Percentiles rank a stretch among this genome's conserved stretches.
Evolutionary conservation across 2,329 filamentous ascomycete genomes (phyloP).

Genomic region (Cladophialophora psammophila): DNA sequence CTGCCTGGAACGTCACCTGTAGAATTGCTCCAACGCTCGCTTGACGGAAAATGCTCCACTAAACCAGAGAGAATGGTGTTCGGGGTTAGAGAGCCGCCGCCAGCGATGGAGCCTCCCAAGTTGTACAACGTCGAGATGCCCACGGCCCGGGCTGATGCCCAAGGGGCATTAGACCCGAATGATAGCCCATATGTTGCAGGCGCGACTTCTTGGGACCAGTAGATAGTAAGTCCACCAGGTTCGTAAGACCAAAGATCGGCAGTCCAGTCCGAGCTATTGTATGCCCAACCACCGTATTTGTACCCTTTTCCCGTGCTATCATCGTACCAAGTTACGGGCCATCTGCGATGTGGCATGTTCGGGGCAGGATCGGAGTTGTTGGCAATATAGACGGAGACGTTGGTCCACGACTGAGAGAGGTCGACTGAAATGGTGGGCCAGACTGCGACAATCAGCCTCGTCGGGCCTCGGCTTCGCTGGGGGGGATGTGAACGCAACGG

Average conservation of each 20-base stretch:
- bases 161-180: not conserved
- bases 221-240: not conserved
- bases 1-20: not conserved
- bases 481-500: not conserved
- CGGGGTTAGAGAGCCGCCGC: not conserved
- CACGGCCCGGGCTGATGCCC: not conserved
- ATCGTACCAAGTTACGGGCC: constrained; percentile 1
- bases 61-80: not conserved
- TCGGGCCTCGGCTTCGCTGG: not conserved
- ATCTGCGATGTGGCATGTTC: constrained; percentile 4
- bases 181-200: not conserved
- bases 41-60: not conserved
- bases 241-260: not conserved
- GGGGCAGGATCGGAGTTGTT: not conserved
- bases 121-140: constrained; percentile 4
- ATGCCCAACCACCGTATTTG: constrained; percentile 4
- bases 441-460: constrained; percentile 1
- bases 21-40: not conserved
- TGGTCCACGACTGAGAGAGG: constrained; percentile 11
- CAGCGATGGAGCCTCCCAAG: not conserved
- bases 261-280: constrained; percentile 7
- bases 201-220: not conserved
- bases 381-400: constrained; percentile 2
- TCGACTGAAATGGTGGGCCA: constrained; percentile 7
- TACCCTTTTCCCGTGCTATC: not conserved